Evolutionary conservation across 345 rosid species (phyloP).

Genomic region (Murraya paniculata): DNA sequence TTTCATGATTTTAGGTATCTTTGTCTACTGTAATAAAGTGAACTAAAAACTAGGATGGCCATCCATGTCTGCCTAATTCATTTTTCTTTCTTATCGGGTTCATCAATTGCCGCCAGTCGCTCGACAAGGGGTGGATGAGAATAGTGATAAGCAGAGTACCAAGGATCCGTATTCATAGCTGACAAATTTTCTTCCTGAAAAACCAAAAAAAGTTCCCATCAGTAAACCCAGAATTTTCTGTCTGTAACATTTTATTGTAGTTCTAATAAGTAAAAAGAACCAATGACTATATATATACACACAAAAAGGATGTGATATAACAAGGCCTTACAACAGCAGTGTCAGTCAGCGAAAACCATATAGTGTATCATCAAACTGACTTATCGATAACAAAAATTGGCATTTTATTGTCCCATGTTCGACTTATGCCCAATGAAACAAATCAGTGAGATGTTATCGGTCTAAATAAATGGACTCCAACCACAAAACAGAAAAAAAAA

Average conservation of each 20-base stretch:
- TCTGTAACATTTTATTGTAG: not conserved
- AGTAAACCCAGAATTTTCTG: not conserved
- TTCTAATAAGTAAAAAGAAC: not conserved
- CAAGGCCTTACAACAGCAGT: not conserved
- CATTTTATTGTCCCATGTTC: not conserved
- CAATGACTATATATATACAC: not conserved
- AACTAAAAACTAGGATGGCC: constrained; percentile 9
- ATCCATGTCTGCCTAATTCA: constrained; percentile 28
- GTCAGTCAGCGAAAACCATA: not conserved
- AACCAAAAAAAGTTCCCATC: not conserved
- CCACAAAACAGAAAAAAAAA: not conserved
- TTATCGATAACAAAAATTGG: not conserved
- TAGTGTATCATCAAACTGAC: not conserved
- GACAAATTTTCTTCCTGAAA: constrained; percentile 96
- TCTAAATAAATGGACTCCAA: not conserved
- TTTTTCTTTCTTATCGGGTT: constrained; percentile 66
- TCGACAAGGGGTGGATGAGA: constrained; percentile 97
- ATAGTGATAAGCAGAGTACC: constrained; percentile 97
- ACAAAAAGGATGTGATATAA: not conserved
- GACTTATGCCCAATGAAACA: not conserved
- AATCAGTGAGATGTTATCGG: not conserved
- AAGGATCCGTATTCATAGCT: constrained; percentile 95
- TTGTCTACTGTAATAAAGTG: constrained; percentile 11
- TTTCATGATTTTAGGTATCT: not conserved
- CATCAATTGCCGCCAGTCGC: constrained; percentile 79